A percentile compares a stretch with the other conserved stretches of the same genome.
phyloP scores from a whole-genome alignment of 768 basidiomycete species.

The Mycena venus region DNA sequence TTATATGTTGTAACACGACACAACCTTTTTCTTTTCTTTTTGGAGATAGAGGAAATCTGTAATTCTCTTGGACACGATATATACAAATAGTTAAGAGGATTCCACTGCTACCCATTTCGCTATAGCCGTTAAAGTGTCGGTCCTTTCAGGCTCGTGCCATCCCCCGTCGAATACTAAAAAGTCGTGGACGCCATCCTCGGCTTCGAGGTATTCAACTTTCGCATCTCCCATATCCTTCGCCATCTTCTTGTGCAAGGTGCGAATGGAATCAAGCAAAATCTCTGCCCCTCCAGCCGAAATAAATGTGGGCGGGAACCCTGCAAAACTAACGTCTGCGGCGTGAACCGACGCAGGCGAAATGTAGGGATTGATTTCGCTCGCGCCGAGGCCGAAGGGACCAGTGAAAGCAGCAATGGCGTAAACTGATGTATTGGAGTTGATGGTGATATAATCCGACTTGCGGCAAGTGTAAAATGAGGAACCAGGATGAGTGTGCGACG shows the following conservation, averaged over 20 bases:
- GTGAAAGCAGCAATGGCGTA: slow-evolving; percentile 59
- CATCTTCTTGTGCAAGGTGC: slow-evolving; percentile 63
- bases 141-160: slow-evolving; percentile 68
- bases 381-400: slow-evolving; percentile 61
- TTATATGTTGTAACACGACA: neutral
- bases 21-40: too few species aligned
- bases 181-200: slow-evolving; percentile 67
- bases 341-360: slow-evolving; percentile 70
- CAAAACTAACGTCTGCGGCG: slow-evolving; percentile 56
- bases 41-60: too few species aligned
- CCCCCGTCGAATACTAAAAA: slow-evolving; percentile 55
- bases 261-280: slow-evolving; percentile 65
- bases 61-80: too few species aligned
- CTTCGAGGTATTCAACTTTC: slow-evolving; percentile 63
- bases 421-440: slow-evolving; percentile 31
- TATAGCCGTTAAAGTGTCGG: slow-evolving; percentile 60
- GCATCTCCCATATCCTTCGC: slow-evolving; percentile 60
- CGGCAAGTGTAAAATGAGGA: slow-evolving; percentile 52
- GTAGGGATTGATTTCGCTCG: slow-evolving; percentile 63
- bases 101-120: slow-evolving; percentile 58
- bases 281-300: slow-evolving; percentile 71
- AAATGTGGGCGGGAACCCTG: slow-evolving; percentile 72
- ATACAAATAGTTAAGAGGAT: neutral
- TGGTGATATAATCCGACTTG: slow-evolving; percentile 54
- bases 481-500: slow-evolving; percentile 52